Evolutionary conservation across 1,284 basidiomycete genomes (phyloP).

Genomic region (Sporisorium graminicola): DNA sequence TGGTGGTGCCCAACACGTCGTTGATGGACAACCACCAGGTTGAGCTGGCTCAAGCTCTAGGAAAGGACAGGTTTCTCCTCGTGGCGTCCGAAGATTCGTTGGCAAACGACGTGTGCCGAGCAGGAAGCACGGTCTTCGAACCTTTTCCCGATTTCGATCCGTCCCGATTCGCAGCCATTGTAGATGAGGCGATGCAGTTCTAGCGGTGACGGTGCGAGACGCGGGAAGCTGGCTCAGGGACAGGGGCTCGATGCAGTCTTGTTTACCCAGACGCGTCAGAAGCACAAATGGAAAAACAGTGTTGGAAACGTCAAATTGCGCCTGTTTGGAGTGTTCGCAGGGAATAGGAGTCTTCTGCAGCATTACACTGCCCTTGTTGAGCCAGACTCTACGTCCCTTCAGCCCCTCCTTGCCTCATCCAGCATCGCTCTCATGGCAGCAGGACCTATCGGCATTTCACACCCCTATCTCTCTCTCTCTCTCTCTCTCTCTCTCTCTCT

Average conservation of each 20-base stretch:
- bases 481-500: background rate
- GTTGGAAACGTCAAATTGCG: conserved; percentile 31
- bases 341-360: conserved; percentile 33
- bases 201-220: background rate
- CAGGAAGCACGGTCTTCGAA: background rate
- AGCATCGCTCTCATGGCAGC: background rate
- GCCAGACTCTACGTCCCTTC: conserved; percentile 18
- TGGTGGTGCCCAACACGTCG: conserved; percentile 89
- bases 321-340: conserved; percentile 8
- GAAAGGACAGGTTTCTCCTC: conserved; percentile 21
- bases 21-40: conserved; percentile 94
- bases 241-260: conserved; percentile 2
- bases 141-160: conserved; percentile 48
- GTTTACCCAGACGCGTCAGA: conserved; percentile 20
- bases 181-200: conserved; percentile 31
- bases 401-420: background rate
- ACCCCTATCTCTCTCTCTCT: conserved; percentile 7
- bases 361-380: conserved; percentile 1
- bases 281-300: background rate
- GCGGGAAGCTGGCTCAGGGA: background rate
- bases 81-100: conserved; percentile 34
- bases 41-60: conserved; percentile 83
- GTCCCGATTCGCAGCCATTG: conserved; percentile 31
- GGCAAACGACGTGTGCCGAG: conserved; percentile 27
- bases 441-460: conserved; percentile 11